phyloP scores from a whole-genome alignment of 2,329 filamentous ascomycete species.

The Pseudogymnoascus sp. region DNA sequence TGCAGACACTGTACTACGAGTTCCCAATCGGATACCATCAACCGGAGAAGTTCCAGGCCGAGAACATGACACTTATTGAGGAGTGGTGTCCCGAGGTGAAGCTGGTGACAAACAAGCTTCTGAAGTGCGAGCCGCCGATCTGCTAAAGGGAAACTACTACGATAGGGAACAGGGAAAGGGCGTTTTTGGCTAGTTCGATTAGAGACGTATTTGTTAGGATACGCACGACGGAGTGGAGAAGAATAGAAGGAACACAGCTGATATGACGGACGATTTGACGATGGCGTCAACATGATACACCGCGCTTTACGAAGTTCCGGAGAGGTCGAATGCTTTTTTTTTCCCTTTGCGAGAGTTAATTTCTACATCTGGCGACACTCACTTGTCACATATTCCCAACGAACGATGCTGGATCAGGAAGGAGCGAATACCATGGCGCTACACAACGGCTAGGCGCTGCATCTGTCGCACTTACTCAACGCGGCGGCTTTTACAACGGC shows the following conservation, averaged over 20 bases:
- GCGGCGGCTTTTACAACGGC: background rate
- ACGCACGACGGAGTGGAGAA: background rate
- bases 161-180: background rate
- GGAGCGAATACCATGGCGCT: background rate
- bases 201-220: background rate
- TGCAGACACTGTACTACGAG: constrained; percentile 15
- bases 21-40: constrained; percentile 14
- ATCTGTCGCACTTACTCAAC: background rate
- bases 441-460: background rate
- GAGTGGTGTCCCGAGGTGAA: constrained; percentile 26
- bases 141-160: background rate
- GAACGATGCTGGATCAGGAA: background rate
- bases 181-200: background rate
- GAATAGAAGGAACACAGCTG: background rate
- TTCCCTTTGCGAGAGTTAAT: background rate
- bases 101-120: constrained; percentile 3
- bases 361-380: background rate
- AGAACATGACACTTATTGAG: constrained; percentile 21
- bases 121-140: constrained; percentile 4
- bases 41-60: constrained; percentile 16
- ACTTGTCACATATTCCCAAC: background rate
- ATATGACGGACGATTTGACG: constrained; percentile 1
- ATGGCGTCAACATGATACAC: constrained; percentile 1
- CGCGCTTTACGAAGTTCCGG: background rate
- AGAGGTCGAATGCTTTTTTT: background rate